phyloP scores from a whole-genome alignment of 768 basidiomycete species.

The Tricholomella constricta region DNA sequence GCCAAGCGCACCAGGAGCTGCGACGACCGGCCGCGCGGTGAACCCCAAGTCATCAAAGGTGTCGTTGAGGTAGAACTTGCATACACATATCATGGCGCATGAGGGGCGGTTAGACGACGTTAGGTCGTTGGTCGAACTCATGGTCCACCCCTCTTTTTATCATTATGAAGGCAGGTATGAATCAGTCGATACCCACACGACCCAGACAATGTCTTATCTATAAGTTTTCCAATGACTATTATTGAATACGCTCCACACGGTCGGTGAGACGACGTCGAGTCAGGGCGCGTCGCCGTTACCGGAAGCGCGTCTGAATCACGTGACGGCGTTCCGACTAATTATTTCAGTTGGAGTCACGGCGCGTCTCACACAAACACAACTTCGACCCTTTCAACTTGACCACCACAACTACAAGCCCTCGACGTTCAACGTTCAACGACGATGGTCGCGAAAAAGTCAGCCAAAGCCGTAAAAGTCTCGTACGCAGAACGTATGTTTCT shows the following conservation, averaged over 20 bases:
- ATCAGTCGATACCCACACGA: not conserved
- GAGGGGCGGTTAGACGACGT: not conserved
- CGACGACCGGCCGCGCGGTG: conserved; percentile 1
- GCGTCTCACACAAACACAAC: not conserved
- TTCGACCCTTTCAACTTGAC: not conserved
- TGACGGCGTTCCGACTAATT: conserved; percentile 5
- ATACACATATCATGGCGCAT: not conserved
- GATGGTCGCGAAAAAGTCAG: conserved; percentile 34
- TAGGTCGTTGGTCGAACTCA: conserved; percentile 11
- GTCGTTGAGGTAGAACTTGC: conserved; percentile 16
- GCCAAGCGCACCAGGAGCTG: not conserved
- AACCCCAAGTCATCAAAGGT: conserved; percentile 17
- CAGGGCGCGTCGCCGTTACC: too few species aligned
- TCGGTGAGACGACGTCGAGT: too few species aligned
- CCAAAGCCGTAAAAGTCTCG: conserved; percentile 33
- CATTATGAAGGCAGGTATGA: not conserved
- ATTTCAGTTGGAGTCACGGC: conserved; percentile 3
- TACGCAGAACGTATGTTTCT: conserved; percentile 43
- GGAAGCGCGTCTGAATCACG: conserved; percentile 7
- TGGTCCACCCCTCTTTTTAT: conserved; percentile 4
- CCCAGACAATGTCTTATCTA: not conserved
- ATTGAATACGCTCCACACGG: too few species aligned
- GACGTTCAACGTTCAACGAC: not conserved
- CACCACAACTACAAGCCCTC: not conserved
- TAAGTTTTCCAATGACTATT: too few species aligned